Percentiles rank a stretch among this genome's conserved stretches.
Conservation (phyloP, 208 protist species). For the Trypanosoma avium region DNA sequence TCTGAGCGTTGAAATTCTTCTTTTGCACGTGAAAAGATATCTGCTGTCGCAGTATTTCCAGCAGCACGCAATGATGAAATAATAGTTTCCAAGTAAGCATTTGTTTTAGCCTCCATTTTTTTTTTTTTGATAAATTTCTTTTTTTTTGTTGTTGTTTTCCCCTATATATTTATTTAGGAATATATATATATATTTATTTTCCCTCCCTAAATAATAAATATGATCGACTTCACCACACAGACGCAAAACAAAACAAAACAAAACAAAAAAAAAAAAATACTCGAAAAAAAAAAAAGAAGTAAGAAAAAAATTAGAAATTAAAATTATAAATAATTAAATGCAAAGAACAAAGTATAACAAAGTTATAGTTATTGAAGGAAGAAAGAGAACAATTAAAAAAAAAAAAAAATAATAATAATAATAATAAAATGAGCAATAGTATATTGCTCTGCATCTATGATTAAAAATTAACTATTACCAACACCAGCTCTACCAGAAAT, state of each 20-base stretch:
- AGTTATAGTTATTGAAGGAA: too few species aligned
- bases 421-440: too few species aligned
- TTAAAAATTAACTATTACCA: too few species aligned
- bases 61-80: constrained; percentile 33
- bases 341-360: too few species aligned
- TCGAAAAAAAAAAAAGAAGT: too few species aligned
- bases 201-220: constrained; percentile 7
- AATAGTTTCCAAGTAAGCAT: constrained; percentile 48
- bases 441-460: too few species aligned
- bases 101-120: constrained; percentile 39
- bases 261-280: constrained; percentile 4
- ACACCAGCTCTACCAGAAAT: too few species aligned
- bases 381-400: too few species aligned
- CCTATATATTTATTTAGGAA: neutral
- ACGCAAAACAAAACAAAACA: neutral
- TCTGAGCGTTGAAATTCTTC: constrained; percentile 45
- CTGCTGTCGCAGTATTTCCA: constrained; percentile 37
- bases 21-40: constrained; percentile 36
- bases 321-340: too few species aligned
- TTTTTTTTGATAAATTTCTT: neutral
- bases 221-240: neutral
- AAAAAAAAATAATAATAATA: too few species aligned
- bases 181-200: too few species aligned
- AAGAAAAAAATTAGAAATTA: too few species aligned
- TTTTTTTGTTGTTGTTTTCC: neutral